Conservation (phyloP, 1,284 basidiomycete species). For the Sparassis latifolia region DNA sequence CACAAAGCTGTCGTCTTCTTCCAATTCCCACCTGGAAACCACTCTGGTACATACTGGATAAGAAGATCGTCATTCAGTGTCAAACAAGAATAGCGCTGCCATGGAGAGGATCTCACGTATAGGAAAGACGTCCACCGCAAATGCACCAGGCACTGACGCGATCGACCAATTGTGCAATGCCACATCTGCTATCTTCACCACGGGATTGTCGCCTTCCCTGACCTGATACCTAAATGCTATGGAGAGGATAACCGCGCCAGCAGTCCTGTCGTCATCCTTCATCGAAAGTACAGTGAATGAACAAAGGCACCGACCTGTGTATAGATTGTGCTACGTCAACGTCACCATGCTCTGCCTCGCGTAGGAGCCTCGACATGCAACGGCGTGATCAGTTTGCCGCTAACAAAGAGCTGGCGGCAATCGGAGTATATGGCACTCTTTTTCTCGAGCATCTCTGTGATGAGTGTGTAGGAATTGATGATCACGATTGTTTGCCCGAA, state of each 20-base stretch:
- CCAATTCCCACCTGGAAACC: conserved; percentile 26
- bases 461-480: conserved; percentile 9
- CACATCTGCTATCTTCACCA: conserved; percentile 33
- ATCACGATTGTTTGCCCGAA: conserved; percentile 7
- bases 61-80: neutral
- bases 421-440: conserved; percentile 31
- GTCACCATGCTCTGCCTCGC: conserved; percentile 46
- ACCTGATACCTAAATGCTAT: conserved; percentile 35
- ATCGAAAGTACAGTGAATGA: neutral
- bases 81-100: neutral
- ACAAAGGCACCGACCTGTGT: conserved; percentile 19
- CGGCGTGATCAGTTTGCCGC: conserved; percentile 29
- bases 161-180: conserved; percentile 35
- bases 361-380: conserved; percentile 48
- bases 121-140: conserved; percentile 32
- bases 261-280: conserved; percentile 19
- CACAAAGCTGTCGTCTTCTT: conserved; percentile 9
- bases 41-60: conserved; percentile 29
- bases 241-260: conserved; percentile 30
- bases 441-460: conserved; percentile 30
- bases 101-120: conserved; percentile 3
- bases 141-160: conserved; percentile 34
- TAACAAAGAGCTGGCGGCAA: conserved; percentile 26
- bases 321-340: conserved; percentile 39
- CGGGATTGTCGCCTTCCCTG: conserved; percentile 22